Conservation (phyloP, 257 asterid species). For the Plantago ovata region DNA sequence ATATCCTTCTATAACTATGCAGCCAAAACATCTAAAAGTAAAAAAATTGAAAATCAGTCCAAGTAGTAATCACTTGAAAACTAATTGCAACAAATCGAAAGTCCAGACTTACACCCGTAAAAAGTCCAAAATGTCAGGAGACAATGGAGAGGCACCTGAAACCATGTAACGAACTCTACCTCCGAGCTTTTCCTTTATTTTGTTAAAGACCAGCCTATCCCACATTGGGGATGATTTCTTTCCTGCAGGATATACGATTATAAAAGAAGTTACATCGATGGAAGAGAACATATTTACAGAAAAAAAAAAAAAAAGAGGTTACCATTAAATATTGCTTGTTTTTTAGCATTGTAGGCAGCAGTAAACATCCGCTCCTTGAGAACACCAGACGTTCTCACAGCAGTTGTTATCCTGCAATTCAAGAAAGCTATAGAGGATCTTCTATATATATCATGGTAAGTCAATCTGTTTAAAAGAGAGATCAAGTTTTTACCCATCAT, state of each 20-base stretch:
- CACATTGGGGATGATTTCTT: constrained; percentile 92
- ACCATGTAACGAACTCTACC: constrained; percentile 89
- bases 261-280: not conserved
- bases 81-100: not conserved
- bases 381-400: constrained; percentile 76
- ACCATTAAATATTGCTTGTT: constrained; percentile 88
- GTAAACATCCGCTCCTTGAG: constrained; percentile 78
- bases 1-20: constrained; percentile 81
- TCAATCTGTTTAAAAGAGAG: too few species aligned
- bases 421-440: not conserved
- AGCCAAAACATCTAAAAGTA: constrained; percentile 75
- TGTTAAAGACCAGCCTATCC: constrained; percentile 92
- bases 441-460: constrained; percentile 10
- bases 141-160: constrained; percentile 97
- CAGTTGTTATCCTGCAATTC: constrained; percentile 65
- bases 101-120: constrained; percentile 73
- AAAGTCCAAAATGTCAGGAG: constrained; percentile 95
- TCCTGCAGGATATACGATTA: constrained; percentile 35
- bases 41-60: not conserved
- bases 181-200: constrained; percentile 89
- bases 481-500: constrained; percentile 60
- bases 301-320: not conserved
- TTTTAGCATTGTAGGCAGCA: constrained; percentile 91
- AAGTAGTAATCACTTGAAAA: not conserved
- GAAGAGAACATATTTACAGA: not conserved